Percentiles rank a stretch among this genome's conserved stretches.
Conservation (phyloP, 2,329 filamentous ascomycete genomes). For the Pyrenochaeta sp. region DNA sequence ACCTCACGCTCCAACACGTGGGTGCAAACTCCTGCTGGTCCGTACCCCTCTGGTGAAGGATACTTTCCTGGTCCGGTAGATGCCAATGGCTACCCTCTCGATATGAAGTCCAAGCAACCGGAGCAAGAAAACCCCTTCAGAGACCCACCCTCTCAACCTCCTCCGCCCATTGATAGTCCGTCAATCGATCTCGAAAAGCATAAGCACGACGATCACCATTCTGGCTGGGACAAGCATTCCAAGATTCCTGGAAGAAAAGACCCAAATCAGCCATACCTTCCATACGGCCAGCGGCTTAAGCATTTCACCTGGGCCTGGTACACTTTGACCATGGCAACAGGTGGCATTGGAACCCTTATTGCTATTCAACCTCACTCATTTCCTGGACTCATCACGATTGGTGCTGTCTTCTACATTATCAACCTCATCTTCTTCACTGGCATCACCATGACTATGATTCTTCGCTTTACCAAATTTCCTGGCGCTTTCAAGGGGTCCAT, state of each 20-base stretch:
- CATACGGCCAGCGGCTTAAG: conserved; percentile 35
- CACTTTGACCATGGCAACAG: conserved; percentile 58
- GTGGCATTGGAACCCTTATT: conserved; percentile 55
- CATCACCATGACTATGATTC: conserved; percentile 40
- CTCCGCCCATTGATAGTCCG: conserved; percentile 22
- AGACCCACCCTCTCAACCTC: conserved; percentile 18
- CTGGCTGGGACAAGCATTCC: conserved; percentile 32
- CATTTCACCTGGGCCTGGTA: conserved; percentile 60
- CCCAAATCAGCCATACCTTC: conserved; percentile 40
- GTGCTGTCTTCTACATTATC: conserved; percentile 59
- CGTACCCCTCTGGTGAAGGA: conserved; percentile 23
- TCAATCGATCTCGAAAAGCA: conserved; percentile 41
- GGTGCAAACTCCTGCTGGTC: conserved; percentile 33
- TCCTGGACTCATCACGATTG: conserved; percentile 58
- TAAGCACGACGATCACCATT: conserved; percentile 23
- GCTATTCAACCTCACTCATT: conserved; percentile 55
- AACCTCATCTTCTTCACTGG: conserved; percentile 57
- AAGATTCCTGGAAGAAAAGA: conserved; percentile 41
- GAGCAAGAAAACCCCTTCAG: conserved; percentile 26
- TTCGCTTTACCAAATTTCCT: conserved; percentile 56
- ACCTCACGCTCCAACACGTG: conserved; percentile 38
- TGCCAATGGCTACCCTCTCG: conserved; percentile 35
- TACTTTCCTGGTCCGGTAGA: conserved; percentile 33
- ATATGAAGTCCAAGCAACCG: conserved; percentile 30
- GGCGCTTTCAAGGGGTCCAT: conserved; percentile 56